A percentile compares a stretch with the other conserved stretches of the same genome.
These are phyloP conservation scores for Daldinia eschscholtzii DNA, from an alignment of 2,329 filamentous ascomycete genomes.

Conservation along the genomic window DNA sequence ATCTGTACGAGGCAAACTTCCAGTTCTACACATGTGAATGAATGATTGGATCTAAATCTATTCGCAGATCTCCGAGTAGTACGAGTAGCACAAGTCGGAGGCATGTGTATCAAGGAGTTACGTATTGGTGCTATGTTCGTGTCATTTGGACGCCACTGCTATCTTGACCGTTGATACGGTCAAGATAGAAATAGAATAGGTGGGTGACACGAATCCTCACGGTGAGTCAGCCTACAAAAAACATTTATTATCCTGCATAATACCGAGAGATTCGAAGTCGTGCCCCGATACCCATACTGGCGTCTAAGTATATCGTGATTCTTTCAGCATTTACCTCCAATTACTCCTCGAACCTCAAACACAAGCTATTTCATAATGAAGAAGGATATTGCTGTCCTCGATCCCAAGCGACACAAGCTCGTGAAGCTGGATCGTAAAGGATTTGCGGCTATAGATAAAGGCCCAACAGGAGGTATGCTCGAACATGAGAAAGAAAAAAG, in stretches of 20 bases:
- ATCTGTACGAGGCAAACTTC: not conserved
- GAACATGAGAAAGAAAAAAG: not conserved
- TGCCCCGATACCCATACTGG: not conserved
- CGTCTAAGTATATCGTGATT: not conserved
- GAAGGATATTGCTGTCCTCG: not conserved
- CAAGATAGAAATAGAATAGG: not conserved
- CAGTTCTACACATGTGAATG: not conserved
- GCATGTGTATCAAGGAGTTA: not conserved
- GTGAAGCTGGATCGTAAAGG: not conserved
- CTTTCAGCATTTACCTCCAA: not conserved
- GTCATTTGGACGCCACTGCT: not conserved
- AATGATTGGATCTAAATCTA: not conserved
- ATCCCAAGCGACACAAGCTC: not conserved
- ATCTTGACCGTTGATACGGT: not conserved
- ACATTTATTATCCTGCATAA: not conserved
- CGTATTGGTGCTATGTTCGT: not conserved
- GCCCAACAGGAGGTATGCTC: not conserved
- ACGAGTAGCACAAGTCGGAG: not conserved
- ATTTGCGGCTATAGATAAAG: constrained; percentile 1
- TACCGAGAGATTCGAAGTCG: not conserved
- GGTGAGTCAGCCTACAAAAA: not conserved
- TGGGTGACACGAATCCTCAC: not conserved
- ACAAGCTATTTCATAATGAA: not conserved
- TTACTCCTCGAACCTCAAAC: not conserved
- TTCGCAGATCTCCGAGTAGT: not conserved